Conservation (phyloP, 306 rosid genomes). For the Purshia tridentata region DNA sequence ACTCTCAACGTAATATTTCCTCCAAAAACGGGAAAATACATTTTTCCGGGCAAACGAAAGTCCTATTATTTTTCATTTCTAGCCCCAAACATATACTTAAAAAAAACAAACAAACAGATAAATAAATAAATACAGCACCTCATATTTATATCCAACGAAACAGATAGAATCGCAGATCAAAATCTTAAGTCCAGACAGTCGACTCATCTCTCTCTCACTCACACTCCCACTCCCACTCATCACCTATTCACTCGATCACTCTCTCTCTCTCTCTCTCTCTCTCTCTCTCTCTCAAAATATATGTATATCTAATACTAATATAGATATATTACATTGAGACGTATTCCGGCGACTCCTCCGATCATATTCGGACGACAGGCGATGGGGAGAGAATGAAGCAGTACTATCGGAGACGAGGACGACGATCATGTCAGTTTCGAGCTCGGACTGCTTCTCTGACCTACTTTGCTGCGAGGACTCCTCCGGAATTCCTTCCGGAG, state of each 20-base stretch:
- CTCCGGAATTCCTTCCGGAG: constrained; percentile 59
- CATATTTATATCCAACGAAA: constrained; percentile 61
- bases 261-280: constrained; percentile 11
- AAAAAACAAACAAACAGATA: neutral
- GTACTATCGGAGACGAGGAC: neutral
- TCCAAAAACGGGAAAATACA: constrained; percentile 8
- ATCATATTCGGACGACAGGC: constrained; percentile 21
- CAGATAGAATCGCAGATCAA: constrained; percentile 31
- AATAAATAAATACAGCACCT: constrained; percentile 3
- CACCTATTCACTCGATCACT: constrained; percentile 1
- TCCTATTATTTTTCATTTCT: neutral
- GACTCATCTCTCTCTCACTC: neutral
- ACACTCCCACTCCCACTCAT: constrained; percentile 6
- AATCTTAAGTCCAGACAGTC: constrained; percentile 11
- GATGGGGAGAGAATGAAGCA: constrained; percentile 64
- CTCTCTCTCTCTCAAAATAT: neutral
- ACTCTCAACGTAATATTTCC: constrained; percentile 12
- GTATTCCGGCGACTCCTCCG: constrained; percentile 31
- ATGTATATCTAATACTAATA: too few relatives aligned
- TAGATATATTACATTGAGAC: neutral
- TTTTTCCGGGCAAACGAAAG: constrained; percentile 16
- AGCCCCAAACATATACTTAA: neutral
- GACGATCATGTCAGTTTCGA: constrained; percentile 70
- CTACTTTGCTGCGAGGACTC: constrained; percentile 78
- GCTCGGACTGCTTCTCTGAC: constrained; percentile 58